A percentile compares a stretch with the other conserved stretches of the same genome.
These are phyloP conservation scores for Spathaspora sp. DNA, from an alignment of 1,139 yeast species.

Conservation along the genomic window DNA sequence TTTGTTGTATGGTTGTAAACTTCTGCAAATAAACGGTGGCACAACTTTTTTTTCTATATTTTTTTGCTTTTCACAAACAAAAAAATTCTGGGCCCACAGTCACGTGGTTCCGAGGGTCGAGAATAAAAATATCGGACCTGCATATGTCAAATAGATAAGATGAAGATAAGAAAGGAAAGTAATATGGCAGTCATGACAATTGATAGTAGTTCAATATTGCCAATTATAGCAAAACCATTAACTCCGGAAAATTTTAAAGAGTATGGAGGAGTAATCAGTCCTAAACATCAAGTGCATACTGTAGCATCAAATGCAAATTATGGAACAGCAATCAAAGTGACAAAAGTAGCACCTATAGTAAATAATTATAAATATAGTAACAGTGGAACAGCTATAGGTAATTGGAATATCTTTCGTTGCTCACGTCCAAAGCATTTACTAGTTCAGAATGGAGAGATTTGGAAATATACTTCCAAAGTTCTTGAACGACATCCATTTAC, in stretches of 20 bases:
- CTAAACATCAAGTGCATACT: conserved; percentile 41
- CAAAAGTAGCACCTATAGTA: conserved; percentile 66
- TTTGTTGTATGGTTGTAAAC: background rate
- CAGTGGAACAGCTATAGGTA: conserved; percentile 54
- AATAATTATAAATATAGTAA: conserved; percentile 51
- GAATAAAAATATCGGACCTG: background rate
- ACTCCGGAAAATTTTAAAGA: conserved; percentile 44
- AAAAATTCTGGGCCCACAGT: background rate
- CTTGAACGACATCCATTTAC: conserved; percentile 87
- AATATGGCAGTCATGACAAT: conserved; percentile 46
- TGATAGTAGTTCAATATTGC: conserved; percentile 15
- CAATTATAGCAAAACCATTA: conserved; percentile 34
- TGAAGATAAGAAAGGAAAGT: background rate
- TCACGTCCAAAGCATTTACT: conserved; percentile 69
- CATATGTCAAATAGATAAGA: background rate
- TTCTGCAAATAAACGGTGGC: background rate
- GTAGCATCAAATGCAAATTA: conserved; percentile 68
- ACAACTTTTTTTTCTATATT: conserved; percentile 2
- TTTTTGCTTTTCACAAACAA: background rate
- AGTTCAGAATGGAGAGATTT: conserved; percentile 16
- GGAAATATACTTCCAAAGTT: conserved; percentile 59
- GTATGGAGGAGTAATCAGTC: conserved; percentile 48
- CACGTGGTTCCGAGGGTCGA: conserved; percentile 1
- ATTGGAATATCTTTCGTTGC: conserved; percentile 84
- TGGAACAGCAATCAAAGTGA: conserved; percentile 86